A percentile compares a stretch with the other conserved stretches of the same genome.
Evolutionary conservation across 2,329 filamentous ascomycete species (phyloP).

Genomic region (Epichloe sibirici): DNA sequence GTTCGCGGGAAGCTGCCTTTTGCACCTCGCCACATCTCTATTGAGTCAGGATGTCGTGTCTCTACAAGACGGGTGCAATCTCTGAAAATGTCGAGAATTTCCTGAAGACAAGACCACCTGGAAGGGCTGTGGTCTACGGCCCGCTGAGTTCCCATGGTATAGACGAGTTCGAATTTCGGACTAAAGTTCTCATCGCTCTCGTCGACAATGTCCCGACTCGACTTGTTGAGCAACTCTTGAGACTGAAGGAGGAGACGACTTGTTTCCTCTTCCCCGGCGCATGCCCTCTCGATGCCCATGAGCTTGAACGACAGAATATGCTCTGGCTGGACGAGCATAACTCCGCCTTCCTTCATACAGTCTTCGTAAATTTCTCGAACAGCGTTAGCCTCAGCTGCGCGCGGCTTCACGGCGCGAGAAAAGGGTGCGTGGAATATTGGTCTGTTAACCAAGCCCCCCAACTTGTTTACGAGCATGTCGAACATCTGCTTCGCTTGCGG

Average conservation of each 20-base stretch:
- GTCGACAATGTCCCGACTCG: slow-evolving; percentile 45
- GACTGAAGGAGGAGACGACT: slow-evolving; percentile 25
- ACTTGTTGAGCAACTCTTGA: slow-evolving; percentile 30
- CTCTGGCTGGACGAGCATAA: slow-evolving; percentile 51
- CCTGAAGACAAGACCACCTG: slow-evolving; percentile 3
- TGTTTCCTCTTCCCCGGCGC: slow-evolving; percentile 14
- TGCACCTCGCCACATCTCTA: slow-evolving; percentile 28
- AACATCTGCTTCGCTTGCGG: slow-evolving; percentile 44
- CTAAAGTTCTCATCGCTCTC: slow-evolving; percentile 55
- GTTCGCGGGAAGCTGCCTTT: slow-evolving; percentile 12
- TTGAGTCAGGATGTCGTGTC: slow-evolving; percentile 16
- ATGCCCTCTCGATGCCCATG: slow-evolving; percentile 40
- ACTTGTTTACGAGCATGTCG: slow-evolving; percentile 15
- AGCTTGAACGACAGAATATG: slow-evolving; percentile 52
- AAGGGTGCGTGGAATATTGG: slow-evolving; percentile 47
- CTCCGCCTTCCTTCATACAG: slow-evolving; percentile 37
- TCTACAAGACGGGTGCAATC: slow-evolving; percentile 21
- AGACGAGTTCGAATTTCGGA: slow-evolving; percentile 48
- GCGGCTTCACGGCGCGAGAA: slow-evolving; percentile 33
- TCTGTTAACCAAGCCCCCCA: slow-evolving; percentile 44
- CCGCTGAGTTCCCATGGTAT: slow-evolving; percentile 44
- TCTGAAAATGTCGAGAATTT: slow-evolving; percentile 22
- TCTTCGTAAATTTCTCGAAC: slow-evolving; percentile 29
- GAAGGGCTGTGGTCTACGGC: slow-evolving; percentile 32
- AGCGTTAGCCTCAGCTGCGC: slow-evolving; percentile 12